Base-by-base conservation (phyloP, 2,329 filamentous ascomycete genomes). In the Lachnellula hyalina region DNA sequence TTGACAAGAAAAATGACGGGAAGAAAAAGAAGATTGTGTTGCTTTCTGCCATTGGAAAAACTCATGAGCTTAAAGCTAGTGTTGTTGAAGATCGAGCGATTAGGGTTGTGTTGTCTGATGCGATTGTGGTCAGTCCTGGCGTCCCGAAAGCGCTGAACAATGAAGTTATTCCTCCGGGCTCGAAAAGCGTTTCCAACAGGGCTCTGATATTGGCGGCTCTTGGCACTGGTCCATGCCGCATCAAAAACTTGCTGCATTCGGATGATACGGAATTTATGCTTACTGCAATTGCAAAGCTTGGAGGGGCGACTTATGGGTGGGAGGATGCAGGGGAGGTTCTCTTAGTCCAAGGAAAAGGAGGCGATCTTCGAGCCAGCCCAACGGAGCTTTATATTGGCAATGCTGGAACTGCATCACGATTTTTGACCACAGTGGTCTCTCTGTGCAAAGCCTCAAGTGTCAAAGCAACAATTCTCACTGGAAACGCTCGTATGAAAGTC, bases 1-100 rank as follows among this genome's bases (percentile, higher is more conserved):
- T 99, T 8, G 94, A 99, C 74, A 99, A 99, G 81, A 99, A 99
- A 78, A 99, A 99, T 62, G 89, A 96, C 45, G 94, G 94, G 2
- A 83, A 83, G 56, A 91, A 93, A 72, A 99, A 99, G 79, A 97
- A 96, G 74, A 88, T 99, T 60, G 93, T 96, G 6, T 81, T 99
- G 7, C 78, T 99, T 11, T 92, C 91, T 0, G 88, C 88, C 12
- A 96, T 99, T 68, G 94, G 94, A 54, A 84, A 86, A 66, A 95
- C 91, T 0, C 75, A 93, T 67, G 94, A 99, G 74, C 87, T 84
- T 52, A 89, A 87, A 70, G 94, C 94, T 28, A 96, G 87, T 63
- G 85, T 90, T 9, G 92, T 97, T n/a, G 82, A 87, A 11, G 95
- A 99, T 69, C 79, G 82, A 60, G 84, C 89, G 55, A 95, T 99